Conservation (phyloP, 2,329 filamentous ascomycete species). For the Penicillium sp. region DNA sequence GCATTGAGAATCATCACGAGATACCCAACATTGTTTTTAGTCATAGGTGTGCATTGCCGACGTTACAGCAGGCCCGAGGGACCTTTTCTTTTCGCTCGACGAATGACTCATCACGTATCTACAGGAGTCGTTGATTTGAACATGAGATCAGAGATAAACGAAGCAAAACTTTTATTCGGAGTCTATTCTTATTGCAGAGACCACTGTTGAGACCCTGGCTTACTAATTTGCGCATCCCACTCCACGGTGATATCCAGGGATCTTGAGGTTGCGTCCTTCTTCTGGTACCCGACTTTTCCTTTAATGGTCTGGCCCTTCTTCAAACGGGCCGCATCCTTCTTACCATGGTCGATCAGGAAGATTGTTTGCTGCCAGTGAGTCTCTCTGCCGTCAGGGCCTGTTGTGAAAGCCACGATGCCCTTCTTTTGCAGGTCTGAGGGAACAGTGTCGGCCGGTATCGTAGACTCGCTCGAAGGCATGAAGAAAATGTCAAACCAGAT, state of each 20-base stretch:
- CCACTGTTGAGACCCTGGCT: constrained; percentile 49
- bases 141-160: neutral
- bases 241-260: constrained; percentile 67
- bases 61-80: neutral
- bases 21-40: constrained; percentile 8
- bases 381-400: constrained; percentile 73
- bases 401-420: constrained; percentile 79
- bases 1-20: constrained; percentile 9
- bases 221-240: constrained; percentile 59
- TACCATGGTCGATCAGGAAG: constrained; percentile 67
- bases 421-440: constrained; percentile 65
- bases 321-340: constrained; percentile 52
- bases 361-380: constrained; percentile 94
- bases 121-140: neutral
- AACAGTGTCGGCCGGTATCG: constrained; percentile 61
- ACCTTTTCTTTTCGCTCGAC: too few relatives aligned
- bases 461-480: constrained; percentile 61
- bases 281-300: constrained; percentile 73
- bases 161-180: constrained; percentile 20
- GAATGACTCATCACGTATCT: neutral
- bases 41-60: neutral
- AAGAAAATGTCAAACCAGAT: constrained; percentile 98
- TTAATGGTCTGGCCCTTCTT: constrained; percentile 63
- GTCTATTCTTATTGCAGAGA: constrained; percentile 39
- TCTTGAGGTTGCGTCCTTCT: constrained; percentile 71